Evolutionary conservation across 2,329 filamentous ascomycete genomes (phyloP).

Genomic region (Cladosporium cucumerinum): DNA sequence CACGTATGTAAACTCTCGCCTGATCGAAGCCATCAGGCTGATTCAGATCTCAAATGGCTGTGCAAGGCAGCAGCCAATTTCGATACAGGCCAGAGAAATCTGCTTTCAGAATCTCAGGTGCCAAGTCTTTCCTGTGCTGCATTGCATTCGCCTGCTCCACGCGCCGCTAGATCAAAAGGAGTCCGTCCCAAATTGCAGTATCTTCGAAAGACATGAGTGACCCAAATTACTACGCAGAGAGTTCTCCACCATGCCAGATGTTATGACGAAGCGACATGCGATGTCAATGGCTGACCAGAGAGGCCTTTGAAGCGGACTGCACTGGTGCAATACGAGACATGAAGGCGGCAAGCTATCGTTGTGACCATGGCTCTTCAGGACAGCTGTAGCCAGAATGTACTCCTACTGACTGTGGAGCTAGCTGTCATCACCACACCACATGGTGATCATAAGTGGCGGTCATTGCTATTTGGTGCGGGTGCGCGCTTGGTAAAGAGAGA

Average conservation of each 20-base stretch:
- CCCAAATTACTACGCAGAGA: not conserved
- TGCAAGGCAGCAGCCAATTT: not conserved
- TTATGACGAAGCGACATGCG: not conserved
- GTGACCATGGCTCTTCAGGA: not conserved
- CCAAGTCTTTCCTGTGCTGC: not conserved
- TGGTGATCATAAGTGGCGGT: not conserved
- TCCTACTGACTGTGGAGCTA: not conserved
- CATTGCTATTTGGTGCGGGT: not conserved
- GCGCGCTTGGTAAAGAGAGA: not conserved
- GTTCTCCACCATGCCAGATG: not conserved
- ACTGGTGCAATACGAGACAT: not conserved
- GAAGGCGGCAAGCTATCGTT: not conserved
- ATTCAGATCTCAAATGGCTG: not conserved
- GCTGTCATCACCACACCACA: not conserved
- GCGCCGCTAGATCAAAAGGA: not conserved
- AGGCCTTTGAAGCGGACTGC: not conserved
- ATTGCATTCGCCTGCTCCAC: not conserved
- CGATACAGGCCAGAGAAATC: not conserved
- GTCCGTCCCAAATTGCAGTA: not conserved
- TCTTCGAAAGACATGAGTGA: not conserved
- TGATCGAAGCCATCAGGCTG: not conserved
- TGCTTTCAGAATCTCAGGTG: not conserved
- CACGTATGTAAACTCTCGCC: not conserved
- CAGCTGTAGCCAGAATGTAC: not conserved
- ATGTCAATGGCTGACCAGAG: not conserved